Base-by-base conservation (phyloP, 176 grass and related monocot genomes). In the Elymus sibiricus region DNA sequence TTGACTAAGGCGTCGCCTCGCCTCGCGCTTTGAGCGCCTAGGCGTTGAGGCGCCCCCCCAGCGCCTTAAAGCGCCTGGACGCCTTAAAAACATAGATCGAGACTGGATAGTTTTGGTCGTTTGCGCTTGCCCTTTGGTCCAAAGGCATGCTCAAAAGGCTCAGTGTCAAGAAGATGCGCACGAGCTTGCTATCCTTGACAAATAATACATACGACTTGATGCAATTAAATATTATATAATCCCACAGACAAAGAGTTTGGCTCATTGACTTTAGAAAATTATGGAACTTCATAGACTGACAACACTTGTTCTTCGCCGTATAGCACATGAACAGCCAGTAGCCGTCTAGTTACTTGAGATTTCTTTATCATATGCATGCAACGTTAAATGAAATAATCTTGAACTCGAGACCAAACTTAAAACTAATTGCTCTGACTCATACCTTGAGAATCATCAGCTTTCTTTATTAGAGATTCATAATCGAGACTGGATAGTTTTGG, bases 61-160 rank as follows among this genome's bases (percentile, higher is more conserved):
- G 3, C 31, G 31, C 31, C 31, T 32, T 32, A 32, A 32, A 32
- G 3, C 31, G 31, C 31, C 31, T 32, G 31, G 31, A 32, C 31
- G 31, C 31, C 31, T 32, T 32, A 32, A 32, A 32, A 32, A 32
- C 31, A n/a, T n/a, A n/a, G n/a, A 22, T 98, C 32, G 32, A 34
- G 32, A 34, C 32, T 34, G 32, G 32, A 34, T 34, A 34, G 32
- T 34, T 34, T 34, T 4, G 32, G 32, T 34, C 32, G 32, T 34
- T 34, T 34, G 4, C 32, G 32, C 32, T 34, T 34, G 32, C 32
- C 91, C 82, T 98, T 98, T 22, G 96, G 96, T 59, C 96, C 96
- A 87, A 98, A 98, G 64, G 90, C 93, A 92, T 95, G 90, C 35
- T 88, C 82, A 92, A 98, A 98, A 65, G 93, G 88, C 66, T 98